Evolutionary conservation across 2,329 filamentous ascomycete genomes (phyloP), one percentile per base, ranked within the genome.

Genomic region (Diaporthe humulicola): DNA sequence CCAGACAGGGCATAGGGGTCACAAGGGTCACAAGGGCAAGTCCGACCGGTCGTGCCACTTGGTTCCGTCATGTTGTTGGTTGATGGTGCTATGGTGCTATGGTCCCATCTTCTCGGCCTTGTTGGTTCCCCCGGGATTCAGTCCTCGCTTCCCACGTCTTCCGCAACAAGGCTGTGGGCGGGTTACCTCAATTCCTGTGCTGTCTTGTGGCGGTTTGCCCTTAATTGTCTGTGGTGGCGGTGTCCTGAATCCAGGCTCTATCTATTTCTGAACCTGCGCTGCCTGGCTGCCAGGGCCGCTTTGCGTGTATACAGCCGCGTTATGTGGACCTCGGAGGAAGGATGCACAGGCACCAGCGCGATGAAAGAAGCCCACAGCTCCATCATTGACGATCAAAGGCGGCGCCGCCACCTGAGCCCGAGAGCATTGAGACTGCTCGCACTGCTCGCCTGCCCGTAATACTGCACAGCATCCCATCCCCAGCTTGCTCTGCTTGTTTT

Each of bases 1-100:
- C 64, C 64, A 67, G 64, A 67, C 64, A 38, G 33, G 64, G 30
- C 30, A 64, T 67, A 67, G 45, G n/a, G n/a, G n/a, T n/a, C n/a
- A n/a, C n/a, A n/a, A n/a, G n/a, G n/a, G 45, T 67, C 64, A 67
- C 64, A 17, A 38, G 30, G 30, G 8, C n/a, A 28, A 33, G 2
- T 33, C 58, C 45, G 30, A 48, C 64, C n/a, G 48, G 33, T 54
- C 64, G 64, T 69, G 48, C 64, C 48, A 69, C 64, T 9, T 9
- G n/a, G 52, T 54, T 50, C 64, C 64, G 64, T 69, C 64, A 69
- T 69, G 45, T 69, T 40, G 48, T 54, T 69, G 33, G n/a, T 38
- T 28, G 33, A 40, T 67, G n/a, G 64, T 52, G 48, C 48, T 54
- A 30, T 54, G 45, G 22, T 22, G 4, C 22, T 50, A 22, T 8